These are phyloP conservation scores for Trichophyton simii DNA, from an alignment of 2,329 filamentous ascomycete species.

Conservation along the genomic window DNA sequence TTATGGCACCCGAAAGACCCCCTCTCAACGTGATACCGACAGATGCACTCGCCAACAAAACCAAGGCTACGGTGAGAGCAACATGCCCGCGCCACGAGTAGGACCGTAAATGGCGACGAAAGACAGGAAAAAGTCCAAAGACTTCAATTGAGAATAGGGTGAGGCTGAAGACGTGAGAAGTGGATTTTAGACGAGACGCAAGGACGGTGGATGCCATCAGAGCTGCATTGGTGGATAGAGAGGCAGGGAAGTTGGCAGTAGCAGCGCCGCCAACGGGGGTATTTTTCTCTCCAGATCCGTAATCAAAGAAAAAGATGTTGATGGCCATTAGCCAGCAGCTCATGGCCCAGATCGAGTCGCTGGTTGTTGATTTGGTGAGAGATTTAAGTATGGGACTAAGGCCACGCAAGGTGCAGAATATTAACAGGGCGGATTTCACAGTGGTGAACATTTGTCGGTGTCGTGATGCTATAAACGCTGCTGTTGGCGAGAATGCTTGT, in stretches of 20 bases:
- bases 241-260: constrained; percentile 42
- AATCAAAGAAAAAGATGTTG: constrained; percentile 98
- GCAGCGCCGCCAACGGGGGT: constrained; percentile 20
- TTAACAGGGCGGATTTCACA: constrained; percentile 81
- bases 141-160: constrained; percentile 96
- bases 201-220: constrained; percentile 94
- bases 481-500: constrained; percentile 20
- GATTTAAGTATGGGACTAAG: constrained; percentile 93
- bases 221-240: constrained; percentile 84
- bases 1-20: constrained; percentile 44
- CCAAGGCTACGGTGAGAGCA: constrained; percentile 58
- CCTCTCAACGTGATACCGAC: constrained; percentile 51
- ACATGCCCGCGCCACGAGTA: constrained; percentile 73
- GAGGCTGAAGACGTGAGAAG: constrained; percentile 85
- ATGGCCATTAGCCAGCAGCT: constrained; percentile 85
- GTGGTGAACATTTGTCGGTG: constrained; percentile 60
- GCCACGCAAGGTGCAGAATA: constrained; percentile 83
- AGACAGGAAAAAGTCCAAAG: constrained; percentile 95
- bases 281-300: constrained; percentile 47
- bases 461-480: constrained; percentile 37
- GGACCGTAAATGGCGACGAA: constrained; percentile 74
- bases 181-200: constrained; percentile 75
- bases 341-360: constrained; percentile 95
- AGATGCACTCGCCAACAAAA: constrained; percentile 67
- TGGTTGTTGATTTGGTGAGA: constrained; percentile 81